Base-by-base conservation (phyloP, 164 flowering plant genomes). In the Macadamia integrifolia region DNA sequence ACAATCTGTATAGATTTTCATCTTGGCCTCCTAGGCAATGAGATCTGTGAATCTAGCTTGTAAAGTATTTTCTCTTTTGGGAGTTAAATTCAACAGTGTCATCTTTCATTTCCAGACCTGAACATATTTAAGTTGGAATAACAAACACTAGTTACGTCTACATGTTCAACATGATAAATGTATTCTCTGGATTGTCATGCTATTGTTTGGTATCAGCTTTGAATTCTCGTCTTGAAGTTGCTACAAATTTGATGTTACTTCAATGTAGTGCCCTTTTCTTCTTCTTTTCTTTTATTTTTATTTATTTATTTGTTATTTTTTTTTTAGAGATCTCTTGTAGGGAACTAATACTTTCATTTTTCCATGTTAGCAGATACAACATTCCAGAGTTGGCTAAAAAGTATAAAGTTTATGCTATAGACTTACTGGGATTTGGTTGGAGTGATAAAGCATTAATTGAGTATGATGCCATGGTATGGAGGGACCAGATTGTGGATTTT, bases 361-460 rank as follows among this genome's bases (percentile, higher is more conserved):
- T 3, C 11, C 53, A 69, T 68, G 35, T 71, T 23, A 62, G 69
- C 82, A 94, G 99, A 84, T 94, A 92, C 71, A 92, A 92, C 77
- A 88, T 94, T 66, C 97, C 97, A 29, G 93, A 89, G 76, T 77
- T 92, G 85, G 89, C 97, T 63, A 90, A 92, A 69, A 73, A 58
- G 18, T 83, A 94, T 80, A 92, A 88, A 82, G 97, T 94, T 42
- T 94, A 90, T 84, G 99, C 99, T 28, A 10, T 94, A 32, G 99
- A 94, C 75, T 87, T 94, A 77, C 80, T 94, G 53, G 97, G 99
- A 3, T 94, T 94, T 77, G 99, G 97, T 30, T 94, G 97, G 99
- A 94, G 99, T 76, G 99, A 92, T 42, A 94, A 92, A 78, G 97
- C 97, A 48, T 62, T 94, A 42, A 72, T 92, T 23, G 94, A 94